Evolutionary conservation across 768 basidiomycete genomes (phyloP).

Genomic region (Amanita fuliginea): DNA sequence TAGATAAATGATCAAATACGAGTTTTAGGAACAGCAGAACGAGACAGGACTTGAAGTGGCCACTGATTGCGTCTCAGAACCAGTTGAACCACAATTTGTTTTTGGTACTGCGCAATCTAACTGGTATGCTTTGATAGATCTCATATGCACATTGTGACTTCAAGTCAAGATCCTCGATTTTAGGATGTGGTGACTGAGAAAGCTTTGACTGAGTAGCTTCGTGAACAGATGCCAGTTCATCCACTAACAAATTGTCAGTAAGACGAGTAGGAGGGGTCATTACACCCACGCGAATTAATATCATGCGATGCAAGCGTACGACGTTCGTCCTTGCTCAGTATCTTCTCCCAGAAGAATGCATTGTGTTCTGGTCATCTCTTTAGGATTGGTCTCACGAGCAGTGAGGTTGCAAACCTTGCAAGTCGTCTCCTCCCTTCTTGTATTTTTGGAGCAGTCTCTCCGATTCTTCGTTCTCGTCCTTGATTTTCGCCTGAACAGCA

Average conservation of each 20-base stretch:
- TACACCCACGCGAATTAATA: conserved; percentile 18
- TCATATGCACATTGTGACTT: conserved; percentile 17
- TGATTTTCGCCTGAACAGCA: conserved; percentile 13
- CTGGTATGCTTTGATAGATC: conserved; percentile 19
- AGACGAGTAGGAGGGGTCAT: background rate
- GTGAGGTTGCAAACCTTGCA: background rate
- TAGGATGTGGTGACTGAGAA: conserved; percentile 16
- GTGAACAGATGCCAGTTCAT: conserved; percentile 16
- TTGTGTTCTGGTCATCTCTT: conserved; percentile 8
- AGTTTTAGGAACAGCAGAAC: background rate
- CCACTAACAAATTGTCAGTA: conserved; percentile 12
- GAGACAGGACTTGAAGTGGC: background rate
- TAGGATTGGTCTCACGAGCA: background rate
- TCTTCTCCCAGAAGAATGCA: conserved; percentile 18
- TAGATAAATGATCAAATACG: conserved; percentile 19
- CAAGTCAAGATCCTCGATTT: conserved; percentile 14
- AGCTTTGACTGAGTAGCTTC: conserved; percentile 15
- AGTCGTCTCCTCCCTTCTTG: conserved; percentile 8
- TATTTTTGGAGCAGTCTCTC: conserved; percentile 12
- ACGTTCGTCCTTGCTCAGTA: conserved; percentile 19
- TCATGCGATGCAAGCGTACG: conserved; percentile 14
- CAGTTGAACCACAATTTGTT: conserved; percentile 10
- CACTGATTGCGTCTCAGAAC: conserved; percentile 8
- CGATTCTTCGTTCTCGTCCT: conserved; percentile 16
- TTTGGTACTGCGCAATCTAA: conserved; percentile 13